phyloP scores from a whole-genome alignment of 2,329 filamentous ascomycete genomes.

The Nemania bipapillata region DNA sequence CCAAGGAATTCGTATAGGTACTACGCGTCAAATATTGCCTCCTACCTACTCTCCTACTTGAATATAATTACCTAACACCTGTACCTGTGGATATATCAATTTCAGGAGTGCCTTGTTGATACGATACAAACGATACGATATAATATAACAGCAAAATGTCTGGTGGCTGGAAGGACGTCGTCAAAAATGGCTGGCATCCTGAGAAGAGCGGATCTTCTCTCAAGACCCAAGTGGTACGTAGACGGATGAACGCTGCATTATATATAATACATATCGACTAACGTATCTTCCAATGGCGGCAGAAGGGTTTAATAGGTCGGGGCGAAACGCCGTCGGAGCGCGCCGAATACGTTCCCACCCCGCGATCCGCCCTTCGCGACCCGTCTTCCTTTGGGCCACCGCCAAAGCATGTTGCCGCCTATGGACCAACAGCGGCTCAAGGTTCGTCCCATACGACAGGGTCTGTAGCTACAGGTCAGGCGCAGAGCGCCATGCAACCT shows the following conservation, averaged over 20 bases:
- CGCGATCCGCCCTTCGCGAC: slow-evolving; percentile 77
- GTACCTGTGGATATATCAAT: background rate
- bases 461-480: slow-evolving; percentile 38
- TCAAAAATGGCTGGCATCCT: slow-evolving; percentile 65
- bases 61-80: background rate
- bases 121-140: too few relatives aligned
- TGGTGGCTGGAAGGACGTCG: slow-evolving; percentile 57
- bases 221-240: slow-evolving; percentile 61
- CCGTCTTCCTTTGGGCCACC: slow-evolving; percentile 82
- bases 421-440: slow-evolving; percentile 11
- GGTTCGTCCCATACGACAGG: slow-evolving; percentile 34
- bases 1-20: slow-evolving; percentile 62
- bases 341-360: slow-evolving; percentile 59
- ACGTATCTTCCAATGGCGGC: slow-evolving; percentile 18
- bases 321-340: slow-evolving; percentile 48
- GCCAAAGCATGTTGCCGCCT: slow-evolving; percentile 68
- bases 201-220: slow-evolving; percentile 58
- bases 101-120: background rate
- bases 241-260: background rate
- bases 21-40: background rate
- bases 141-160: slow-evolving; percentile 53
- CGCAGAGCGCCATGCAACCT: slow-evolving; percentile 32
- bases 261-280: slow-evolving; percentile 18
- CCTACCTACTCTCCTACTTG: background rate
- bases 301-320: slow-evolving; percentile 62